phyloP scores from a whole-genome alignment of 768 basidiomycete genomes.

The Suillus paluster region DNA sequence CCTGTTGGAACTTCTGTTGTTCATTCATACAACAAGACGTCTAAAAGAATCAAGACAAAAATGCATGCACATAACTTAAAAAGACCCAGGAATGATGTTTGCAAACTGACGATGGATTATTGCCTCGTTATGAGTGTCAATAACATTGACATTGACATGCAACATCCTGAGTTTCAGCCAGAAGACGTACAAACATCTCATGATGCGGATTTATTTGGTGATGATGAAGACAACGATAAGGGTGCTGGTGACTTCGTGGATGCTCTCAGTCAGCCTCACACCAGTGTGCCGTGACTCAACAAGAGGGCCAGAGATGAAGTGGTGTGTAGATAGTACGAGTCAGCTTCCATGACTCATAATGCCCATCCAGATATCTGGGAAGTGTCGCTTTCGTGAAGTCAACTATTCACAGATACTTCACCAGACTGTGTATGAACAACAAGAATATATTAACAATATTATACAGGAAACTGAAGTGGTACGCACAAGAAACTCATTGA shows the following conservation, averaged over 20 bases:
- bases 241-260: background rate
- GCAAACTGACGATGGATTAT: background rate
- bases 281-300: background rate
- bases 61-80: too few relatives aligned
- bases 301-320: background rate
- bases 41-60: background rate
- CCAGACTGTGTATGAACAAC: background rate
- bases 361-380: background rate
- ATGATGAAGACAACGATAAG: background rate
- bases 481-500: too few relatives aligned
- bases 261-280: background rate
- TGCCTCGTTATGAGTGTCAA: background rate
- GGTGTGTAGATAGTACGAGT: background rate
- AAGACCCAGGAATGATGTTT: background rate
- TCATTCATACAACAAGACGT: background rate
- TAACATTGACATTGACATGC: background rate
- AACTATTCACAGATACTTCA: constrained; percentile 3
- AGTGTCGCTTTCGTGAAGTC: constrained; percentile 5
- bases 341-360: background rate
- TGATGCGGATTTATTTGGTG: background rate
- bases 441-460: background rate
- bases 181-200: constrained; percentile 5
- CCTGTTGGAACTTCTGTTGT: background rate
- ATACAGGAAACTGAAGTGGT: background rate
- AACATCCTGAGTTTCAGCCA: background rate